Evolutionary conservation across 495 filamentous ascomycete genomes (phyloP), one percentile per base, ranked within the genome.

Genomic region (Penicillium chermesinum): DNA sequence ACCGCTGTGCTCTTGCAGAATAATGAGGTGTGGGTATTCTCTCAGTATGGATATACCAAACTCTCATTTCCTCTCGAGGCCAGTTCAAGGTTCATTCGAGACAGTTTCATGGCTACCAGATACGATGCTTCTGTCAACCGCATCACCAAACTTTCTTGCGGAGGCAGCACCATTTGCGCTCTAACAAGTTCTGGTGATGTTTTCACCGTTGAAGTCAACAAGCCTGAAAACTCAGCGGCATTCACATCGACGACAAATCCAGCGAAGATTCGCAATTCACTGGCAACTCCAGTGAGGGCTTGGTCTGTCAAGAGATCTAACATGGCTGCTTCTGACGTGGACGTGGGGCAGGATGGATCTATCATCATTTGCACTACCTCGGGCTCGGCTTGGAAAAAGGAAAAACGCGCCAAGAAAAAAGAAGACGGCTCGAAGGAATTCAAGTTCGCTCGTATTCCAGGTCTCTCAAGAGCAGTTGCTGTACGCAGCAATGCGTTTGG

Each of bases 321-420:
- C 46, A 94, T 95, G 78, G 89, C 88, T 9, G 91, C 86, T 7
- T 79, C 76, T 50, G 94, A 95, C 54, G 86, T 95, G 14, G 87
- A 82, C 50, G 84, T 98, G 4, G 88, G 89, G 12, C 88, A 94
- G 62, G 87, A 96, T 71, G 94, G 90, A 6, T 95, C 90, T 2
- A 88, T 98, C 49, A 95, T 98, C 48, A 81, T 98, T 48, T 91
- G 88, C 54, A 97, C 93, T 1, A 76, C 88, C 47, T 89, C 88
- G 30, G 93, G 93, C 5, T 91, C 87, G 37, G 91, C 96, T 1
- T 98, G 91, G 91, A 82, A 78, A 46, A 83, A 91, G 38, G 78
- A 88, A 46, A 89, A 87, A 56, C 78, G 94, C 53, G 73, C 77
- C 7, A 91, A 90, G 50, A 79, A 81, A 49, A 95, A 95, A 57